These are phyloP conservation scores for Apodospora peruviana DNA, from an alignment of 495 filamentous ascomycete genomes.

Conservation along the genomic window DNA sequence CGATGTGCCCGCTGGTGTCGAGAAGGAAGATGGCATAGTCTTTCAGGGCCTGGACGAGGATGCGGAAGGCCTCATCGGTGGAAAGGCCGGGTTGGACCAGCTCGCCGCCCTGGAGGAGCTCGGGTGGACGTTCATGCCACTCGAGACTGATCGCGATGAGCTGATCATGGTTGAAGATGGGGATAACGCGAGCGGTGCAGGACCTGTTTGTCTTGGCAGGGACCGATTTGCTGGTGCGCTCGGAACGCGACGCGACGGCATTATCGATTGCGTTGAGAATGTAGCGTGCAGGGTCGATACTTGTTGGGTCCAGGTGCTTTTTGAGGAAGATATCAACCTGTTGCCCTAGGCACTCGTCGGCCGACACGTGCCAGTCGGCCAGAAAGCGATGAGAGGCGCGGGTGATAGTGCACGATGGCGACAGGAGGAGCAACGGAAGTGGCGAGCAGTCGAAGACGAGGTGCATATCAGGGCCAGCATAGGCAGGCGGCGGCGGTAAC, in stretches of 20 bases:
- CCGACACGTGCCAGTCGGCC: slow-evolving; percentile 26
- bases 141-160: slow-evolving; percentile 47
- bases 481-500: not conserved
- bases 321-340: slow-evolving; percentile 39
- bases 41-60: slow-evolving; percentile 58
- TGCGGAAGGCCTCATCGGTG: slow-evolving; percentile 53
- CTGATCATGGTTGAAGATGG: slow-evolving; percentile 41
- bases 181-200: slow-evolving; percentile 43
- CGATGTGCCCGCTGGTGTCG: slow-evolving; percentile 51
- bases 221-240: slow-evolving; percentile 21
- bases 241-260: slow-evolving; percentile 34
- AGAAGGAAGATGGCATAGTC: slow-evolving; percentile 67
- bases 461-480: not conserved
- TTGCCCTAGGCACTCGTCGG: slow-evolving; percentile 35
- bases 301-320: slow-evolving; percentile 23
- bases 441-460: slow-evolving; percentile 44
- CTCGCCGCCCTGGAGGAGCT: slow-evolving; percentile 34
- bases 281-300: slow-evolving; percentile 28
- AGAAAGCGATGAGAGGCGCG: slow-evolving; percentile 48
- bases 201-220: slow-evolving; percentile 15
- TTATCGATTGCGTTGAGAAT: slow-evolving; percentile 40
- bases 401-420: slow-evolving; percentile 39
- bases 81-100: slow-evolving; percentile 35
- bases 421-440: slow-evolving; percentile 44
- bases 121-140: slow-evolving; percentile 28